A percentile compares a stretch with the other conserved stretches of the same genome.
Evolutionary conservation across 2,329 filamentous ascomycete genomes (phyloP).

Genomic region (Cladobotryum protrusum): DNA sequence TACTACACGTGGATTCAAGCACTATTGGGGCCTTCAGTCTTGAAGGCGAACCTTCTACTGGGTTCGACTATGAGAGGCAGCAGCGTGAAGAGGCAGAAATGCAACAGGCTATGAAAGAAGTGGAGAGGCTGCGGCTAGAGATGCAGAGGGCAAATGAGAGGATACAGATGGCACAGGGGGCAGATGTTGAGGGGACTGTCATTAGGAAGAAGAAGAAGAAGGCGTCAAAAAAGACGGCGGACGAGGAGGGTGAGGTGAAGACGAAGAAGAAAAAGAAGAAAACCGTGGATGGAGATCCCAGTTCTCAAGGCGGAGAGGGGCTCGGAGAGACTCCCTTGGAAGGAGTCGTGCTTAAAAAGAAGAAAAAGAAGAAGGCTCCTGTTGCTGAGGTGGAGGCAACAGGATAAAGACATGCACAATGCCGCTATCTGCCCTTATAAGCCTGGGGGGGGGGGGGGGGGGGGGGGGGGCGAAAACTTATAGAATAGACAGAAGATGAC

Average conservation of each 20-base stretch:
- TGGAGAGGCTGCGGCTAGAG: slow-evolving; percentile 78
- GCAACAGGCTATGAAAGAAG: slow-evolving; percentile 79
- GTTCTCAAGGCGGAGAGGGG: background rate
- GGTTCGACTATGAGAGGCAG: slow-evolving; percentile 57
- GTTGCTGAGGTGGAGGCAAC: slow-evolving; percentile 24
- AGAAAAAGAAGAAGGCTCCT: slow-evolving; percentile 42
- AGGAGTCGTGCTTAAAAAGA: slow-evolving; percentile 37
- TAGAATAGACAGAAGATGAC: no score
- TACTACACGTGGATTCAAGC: slow-evolving; percentile 84
- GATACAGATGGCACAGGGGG: slow-evolving; percentile 64
- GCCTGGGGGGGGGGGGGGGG: background rate
- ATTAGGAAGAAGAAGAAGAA: slow-evolving; percentile 65
- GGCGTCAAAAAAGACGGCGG: slow-evolving; percentile 38
- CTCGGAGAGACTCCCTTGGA: background rate
- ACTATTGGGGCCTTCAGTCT: slow-evolving; percentile 69
- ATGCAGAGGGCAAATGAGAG: slow-evolving; percentile 80
- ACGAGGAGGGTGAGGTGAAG: slow-evolving; percentile 29
- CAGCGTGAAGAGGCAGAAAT: slow-evolving; percentile 81
- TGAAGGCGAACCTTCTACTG: slow-evolving; percentile 35
- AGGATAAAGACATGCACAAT: slow-evolving; percentile 5
- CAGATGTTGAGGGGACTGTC: slow-evolving; percentile 57
- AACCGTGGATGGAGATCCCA: slow-evolving; percentile 13
- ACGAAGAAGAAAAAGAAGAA: slow-evolving; percentile 38
- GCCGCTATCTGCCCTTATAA: no score
- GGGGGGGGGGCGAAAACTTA: background rate